Conservation (phyloP, 331 rosid genomes). For the Stylosanthes scabra region DNA sequence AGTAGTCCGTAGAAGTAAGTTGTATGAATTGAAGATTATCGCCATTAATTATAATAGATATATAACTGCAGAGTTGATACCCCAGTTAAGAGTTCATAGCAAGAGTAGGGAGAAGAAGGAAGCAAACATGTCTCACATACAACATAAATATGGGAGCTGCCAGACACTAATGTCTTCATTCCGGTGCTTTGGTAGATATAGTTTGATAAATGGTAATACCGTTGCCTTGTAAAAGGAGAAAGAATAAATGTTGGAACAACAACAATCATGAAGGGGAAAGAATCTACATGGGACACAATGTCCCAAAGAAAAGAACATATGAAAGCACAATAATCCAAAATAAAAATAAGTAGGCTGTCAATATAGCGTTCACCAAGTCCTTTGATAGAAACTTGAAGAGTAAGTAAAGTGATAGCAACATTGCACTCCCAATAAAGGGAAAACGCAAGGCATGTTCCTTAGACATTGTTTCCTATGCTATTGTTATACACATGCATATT, state of each 20-base stretch:
- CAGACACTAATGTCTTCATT: slow-evolving; percentile 59
- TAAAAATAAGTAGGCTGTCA: slow-evolving; percentile 85
- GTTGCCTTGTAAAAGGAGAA: slow-evolving; percentile 69
- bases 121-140: slow-evolving; percentile 51
- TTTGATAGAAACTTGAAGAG: slow-evolving; percentile 90
- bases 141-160: slow-evolving; percentile 75
- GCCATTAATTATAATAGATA: no score
- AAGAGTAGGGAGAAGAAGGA: neutral
- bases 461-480: slow-evolving; percentile 95
- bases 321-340: slow-evolving; percentile 86
- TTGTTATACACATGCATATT: slow-evolving; percentile 20
- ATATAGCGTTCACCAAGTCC: no score
- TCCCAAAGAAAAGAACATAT: slow-evolving; percentile 53
- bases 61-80: no score
- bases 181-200: slow-evolving; percentile 73
- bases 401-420: slow-evolving; percentile 81
- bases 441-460: slow-evolving; percentile 94
- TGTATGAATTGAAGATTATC: neutral
- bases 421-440: slow-evolving; percentile 93
- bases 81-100: slow-evolving; percentile 20
- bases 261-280: neutral
- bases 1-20: slow-evolving; percentile 11
- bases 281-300: slow-evolving; percentile 1
- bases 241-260: slow-evolving; percentile 7
- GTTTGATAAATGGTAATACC: slow-evolving; percentile 71